These are phyloP conservation scores for Calonectria multiphialidica DNA, from an alignment of 2,329 filamentous ascomycete genomes.

Conservation along the genomic window DNA sequence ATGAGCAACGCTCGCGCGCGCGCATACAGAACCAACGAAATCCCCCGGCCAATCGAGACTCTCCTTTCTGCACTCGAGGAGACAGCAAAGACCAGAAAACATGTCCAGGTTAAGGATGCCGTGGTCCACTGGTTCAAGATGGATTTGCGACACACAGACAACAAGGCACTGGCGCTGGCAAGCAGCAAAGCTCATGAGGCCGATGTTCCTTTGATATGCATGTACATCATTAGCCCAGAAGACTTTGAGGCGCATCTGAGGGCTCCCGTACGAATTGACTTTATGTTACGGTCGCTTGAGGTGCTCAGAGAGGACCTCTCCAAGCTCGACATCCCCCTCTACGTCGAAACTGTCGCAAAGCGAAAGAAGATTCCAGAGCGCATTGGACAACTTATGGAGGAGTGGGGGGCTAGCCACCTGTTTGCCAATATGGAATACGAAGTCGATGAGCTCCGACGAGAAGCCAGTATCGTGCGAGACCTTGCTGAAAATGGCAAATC, in stretches of 20 bases:
- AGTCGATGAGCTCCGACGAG: conserved; percentile 87
- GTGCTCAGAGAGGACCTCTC: conserved; percentile 75
- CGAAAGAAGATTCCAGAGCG: conserved; percentile 71
- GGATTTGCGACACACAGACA: conserved; percentile 81
- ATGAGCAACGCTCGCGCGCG: conserved; percentile 85
- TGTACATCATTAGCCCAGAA: conserved; percentile 86
- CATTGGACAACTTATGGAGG: conserved; percentile 73
- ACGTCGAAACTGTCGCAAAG: conserved; percentile 78
- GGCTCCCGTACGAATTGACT: conserved; percentile 81
- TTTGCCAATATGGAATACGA: conserved; percentile 93
- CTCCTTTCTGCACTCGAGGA: conserved; percentile 72
- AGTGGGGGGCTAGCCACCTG: conserved; percentile 81
- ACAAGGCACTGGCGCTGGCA: conserved; percentile 77
- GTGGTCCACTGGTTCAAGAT: conserved; percentile 94
- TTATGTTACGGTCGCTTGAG: conserved; percentile 79
- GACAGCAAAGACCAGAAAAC: conserved; percentile 66
- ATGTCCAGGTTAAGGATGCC: conserved; percentile 66
- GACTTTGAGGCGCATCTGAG: conserved; percentile 87
- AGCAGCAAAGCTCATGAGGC: conserved; percentile 73
- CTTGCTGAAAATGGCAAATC: conserved; percentile 74
- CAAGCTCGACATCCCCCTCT: conserved; percentile 80
- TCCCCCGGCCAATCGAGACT: conserved; percentile 80
- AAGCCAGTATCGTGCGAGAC: conserved; percentile 73
- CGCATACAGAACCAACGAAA: conserved; percentile 77
- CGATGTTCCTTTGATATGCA: conserved; percentile 77